Evolutionary conservation across 225 moss, liverwort and hornwort genomes (phyloP), one percentile per base, ranked within the genome.

Genomic region (Physcomitrium patens): DNA sequence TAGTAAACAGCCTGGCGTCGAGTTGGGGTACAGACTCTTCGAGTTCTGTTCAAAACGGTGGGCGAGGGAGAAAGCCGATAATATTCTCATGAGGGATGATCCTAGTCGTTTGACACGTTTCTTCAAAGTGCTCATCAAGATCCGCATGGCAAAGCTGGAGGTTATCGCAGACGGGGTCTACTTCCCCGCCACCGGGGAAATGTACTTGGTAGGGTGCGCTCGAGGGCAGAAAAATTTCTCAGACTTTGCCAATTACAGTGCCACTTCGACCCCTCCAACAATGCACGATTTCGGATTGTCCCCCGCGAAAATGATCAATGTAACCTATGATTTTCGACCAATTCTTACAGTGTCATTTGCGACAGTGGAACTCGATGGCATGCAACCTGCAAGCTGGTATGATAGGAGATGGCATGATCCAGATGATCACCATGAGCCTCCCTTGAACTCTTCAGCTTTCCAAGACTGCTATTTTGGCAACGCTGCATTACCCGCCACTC

Each of bases 141-240:
- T 68, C 5, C 20, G 1, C 1, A 2, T 0, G 9, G n/a, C 1
- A 0, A 8, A 13, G 0, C 0, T 51, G 10, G 46, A 44, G 0
- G 26, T 71, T 65, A 54, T 71, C n/a, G 71, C 15, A 11, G 68
- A 77, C 1, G 81, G 81, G 11, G 23, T 82, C 43, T 77, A 82
- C 20, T 5, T 17, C 14, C 51, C 81, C 0, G 43, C 57, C 44
- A 68, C 46, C 5, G 77, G 81, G 3, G 23, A 58, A 46, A 77
- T 81, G 81, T 77, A 81, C 41, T 68, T 77, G 77, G 72, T 42
- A 3, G 81, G 77, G 8, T 81, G 77, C 63, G 48, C 16, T n/a
- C n/a, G 62, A 19, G 60, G 3, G 46, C n/a, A 28, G 19, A 7
- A 37, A 15, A 1, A 31, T 10, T 27, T 1, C 19, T n/a, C n/a